Base-by-base conservation (phyloP, 108 stramenopile genomes). In the Aureococcus anophagefferens region DNA sequence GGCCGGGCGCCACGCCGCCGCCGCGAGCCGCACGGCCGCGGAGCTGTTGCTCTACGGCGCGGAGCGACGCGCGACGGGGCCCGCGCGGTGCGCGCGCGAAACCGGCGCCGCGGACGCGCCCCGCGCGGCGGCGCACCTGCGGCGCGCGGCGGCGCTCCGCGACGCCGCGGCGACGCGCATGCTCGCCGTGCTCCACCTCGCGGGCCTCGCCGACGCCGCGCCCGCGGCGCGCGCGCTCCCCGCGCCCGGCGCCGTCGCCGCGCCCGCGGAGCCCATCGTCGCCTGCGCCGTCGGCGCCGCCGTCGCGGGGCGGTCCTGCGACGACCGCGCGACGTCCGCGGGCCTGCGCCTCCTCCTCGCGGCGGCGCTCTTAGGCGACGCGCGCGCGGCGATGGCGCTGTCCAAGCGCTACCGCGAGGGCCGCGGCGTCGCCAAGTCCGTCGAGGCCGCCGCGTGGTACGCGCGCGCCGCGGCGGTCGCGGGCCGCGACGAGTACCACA, bases 31-130 rank as follows among this genome's bases (percentile, higher is more conserved):
- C 31, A 64, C 3, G 9, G 46, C 46, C 62, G 32, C 18, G 16
- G 62, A 65, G 32, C 71, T 72, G 4, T 15, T 72, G 25, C 37
- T 64, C 16, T 33, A 64, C 44, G 71, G 71, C 35, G 30, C 30
- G 14, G 71, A 72, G 40, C 62, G 71, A 0, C 46, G 4, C 40
- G 51, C 13, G 46, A 35, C 45, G 15, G 68, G 32, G 0, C 31
- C 51, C 36, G 4, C 3, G 45, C 15, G 14, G 30, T 32, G 35
- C 45, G 40, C 5, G 40, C n/a, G n/a, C n/a, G n/a, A n/a, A n/a
- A n/a, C n/a, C n/a, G n/a, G n/a, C n/a, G 40, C 5, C 40, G 36
- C 13, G 30, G 34, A 69, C 34, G 36, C 36, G 21, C 32, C 30
- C 17, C 14, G 17, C 29, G 51, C 30, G 46, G 68, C 30, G 30